Conservation (phyloP, 192 early-diverging fungal genomes). For the Podila verticillata region DNA sequence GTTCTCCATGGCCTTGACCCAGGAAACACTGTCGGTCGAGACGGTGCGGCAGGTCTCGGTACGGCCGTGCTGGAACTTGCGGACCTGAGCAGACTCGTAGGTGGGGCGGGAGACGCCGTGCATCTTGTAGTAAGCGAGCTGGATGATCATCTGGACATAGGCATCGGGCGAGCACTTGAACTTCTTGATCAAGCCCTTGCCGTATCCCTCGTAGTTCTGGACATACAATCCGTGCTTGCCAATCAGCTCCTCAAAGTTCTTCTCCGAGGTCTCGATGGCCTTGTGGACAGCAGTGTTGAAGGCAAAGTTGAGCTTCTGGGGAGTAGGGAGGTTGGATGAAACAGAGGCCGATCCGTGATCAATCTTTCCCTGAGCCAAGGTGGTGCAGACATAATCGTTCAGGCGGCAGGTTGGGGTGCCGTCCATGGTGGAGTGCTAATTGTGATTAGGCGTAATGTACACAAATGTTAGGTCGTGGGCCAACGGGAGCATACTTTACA, state of each 20-base stretch:
- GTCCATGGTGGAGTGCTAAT: conserved; percentile 90
- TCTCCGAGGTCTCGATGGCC: conserved; percentile 72
- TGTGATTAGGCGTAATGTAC: neutral
- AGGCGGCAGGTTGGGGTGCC: conserved; percentile 90
- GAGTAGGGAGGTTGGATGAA: conserved; percentile 68
- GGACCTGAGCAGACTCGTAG: conserved; percentile 94
- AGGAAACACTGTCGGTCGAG: conserved; percentile 78
- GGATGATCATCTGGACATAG: conserved; percentile 92
- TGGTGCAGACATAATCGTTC: conserved; percentile 82
- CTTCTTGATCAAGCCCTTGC: conserved; percentile 94
- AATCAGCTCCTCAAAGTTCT: conserved; percentile 83
- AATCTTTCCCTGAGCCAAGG: conserved; percentile 72
- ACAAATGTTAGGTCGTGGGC: neutral
- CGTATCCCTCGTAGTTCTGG: conserved; percentile 87
- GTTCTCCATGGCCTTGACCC: conserved; percentile 90
- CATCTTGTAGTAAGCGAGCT: conserved; percentile 95
- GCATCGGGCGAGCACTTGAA: conserved; percentile 83
- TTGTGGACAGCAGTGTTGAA: conserved; percentile 65
- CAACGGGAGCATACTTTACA: neutral
- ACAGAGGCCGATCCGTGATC: conserved; percentile 72
- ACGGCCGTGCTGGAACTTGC: conserved; percentile 92
- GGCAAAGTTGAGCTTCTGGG: conserved; percentile 78
- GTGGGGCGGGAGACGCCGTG: conserved; percentile 82
- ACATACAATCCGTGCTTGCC: conserved; percentile 85
- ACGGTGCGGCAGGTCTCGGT: conserved; percentile 94